A percentile compares a stretch with the other conserved stretches of the same genome.
Conservation (phyloP, 208 protist species). For the Crithidia bombi region DNA sequence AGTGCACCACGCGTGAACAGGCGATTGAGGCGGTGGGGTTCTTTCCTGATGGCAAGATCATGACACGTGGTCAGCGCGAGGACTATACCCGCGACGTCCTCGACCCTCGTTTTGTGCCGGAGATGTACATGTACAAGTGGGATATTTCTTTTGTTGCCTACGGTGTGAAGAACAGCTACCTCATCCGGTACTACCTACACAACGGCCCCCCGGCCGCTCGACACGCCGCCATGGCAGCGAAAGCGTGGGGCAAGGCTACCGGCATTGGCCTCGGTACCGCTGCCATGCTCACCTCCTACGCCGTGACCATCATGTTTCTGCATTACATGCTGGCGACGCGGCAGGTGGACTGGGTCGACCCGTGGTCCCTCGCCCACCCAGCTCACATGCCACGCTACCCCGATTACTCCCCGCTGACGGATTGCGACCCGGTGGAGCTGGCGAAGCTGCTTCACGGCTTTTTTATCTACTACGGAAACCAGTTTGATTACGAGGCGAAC, state of each 20-base stretch:
- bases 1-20: conserved; percentile 77
- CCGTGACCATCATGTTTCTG: conserved; percentile 86
- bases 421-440: conserved; percentile 75
- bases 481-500: conserved; percentile 87
- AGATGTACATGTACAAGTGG: conserved; percentile 92
- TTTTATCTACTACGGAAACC: conserved; percentile 84
- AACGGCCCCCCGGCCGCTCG: conserved; percentile 59
- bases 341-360: conserved; percentile 83
- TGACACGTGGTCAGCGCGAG: conserved; percentile 88
- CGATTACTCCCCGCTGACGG: conserved; percentile 75
- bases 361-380: conserved; percentile 86
- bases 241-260: conserved; percentile 92
- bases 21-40: conserved; percentile 89
- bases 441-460: conserved; percentile 84
- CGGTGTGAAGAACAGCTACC: conserved; percentile 91
- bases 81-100: conserved; percentile 88
- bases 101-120: conserved; percentile 82
- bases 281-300: conserved; percentile 90
- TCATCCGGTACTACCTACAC: conserved; percentile 86
- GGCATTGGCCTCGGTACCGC: conserved; percentile 78
- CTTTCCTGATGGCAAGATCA: conserved; percentile 87
- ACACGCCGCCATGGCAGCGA: conserved; percentile 85
- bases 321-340: conserved; percentile 86
- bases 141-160: conserved; percentile 91
- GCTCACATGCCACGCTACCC: conserved; percentile 88